Evolutionary conservation across 345 rosid genomes (phyloP).

Genomic region (Ceriops tagal): DNA sequence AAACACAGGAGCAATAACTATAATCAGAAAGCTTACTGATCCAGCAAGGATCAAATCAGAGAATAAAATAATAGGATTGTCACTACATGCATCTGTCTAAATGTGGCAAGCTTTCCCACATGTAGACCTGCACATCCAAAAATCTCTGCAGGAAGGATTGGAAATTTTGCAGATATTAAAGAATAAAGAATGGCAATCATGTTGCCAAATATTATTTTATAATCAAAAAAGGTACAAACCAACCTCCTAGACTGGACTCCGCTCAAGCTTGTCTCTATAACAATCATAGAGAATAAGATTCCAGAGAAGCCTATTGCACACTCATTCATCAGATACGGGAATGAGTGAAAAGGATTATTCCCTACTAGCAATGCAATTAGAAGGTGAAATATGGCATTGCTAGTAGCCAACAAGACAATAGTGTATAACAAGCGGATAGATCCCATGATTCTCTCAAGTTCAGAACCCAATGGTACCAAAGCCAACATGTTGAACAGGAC

Average conservation of each 20-base stretch:
- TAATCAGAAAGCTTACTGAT: background rate
- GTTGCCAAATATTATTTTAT: background rate
- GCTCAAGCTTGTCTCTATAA: constrained; percentile 91
- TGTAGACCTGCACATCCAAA: background rate
- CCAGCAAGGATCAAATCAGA: background rate
- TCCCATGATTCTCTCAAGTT: constrained; percentile 96
- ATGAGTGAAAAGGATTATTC: constrained; percentile 53
- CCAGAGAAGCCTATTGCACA: constrained; percentile 96
- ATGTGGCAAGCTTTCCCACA: background rate
- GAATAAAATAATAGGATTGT: background rate
- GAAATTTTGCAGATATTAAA: background rate
- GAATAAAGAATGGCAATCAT: background rate
- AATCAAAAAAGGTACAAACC: constrained; percentile 10
- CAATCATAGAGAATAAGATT: constrained; percentile 83
- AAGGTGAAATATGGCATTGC: constrained; percentile 80
- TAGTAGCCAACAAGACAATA: constrained; percentile 68
- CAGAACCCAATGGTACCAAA: constrained; percentile 91
- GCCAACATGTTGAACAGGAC: constrained; percentile 96
- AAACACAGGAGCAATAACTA: background rate
- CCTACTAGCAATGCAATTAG: constrained; percentile 57
- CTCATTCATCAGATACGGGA: constrained; percentile 52
- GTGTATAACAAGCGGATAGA: constrained; percentile 75
- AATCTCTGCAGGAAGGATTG: background rate
- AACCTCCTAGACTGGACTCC: constrained; percentile 89
- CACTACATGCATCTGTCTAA: background rate